Evolutionary conservation across 495 filamentous ascomycete species (phyloP), one percentile per base, ranked within the genome.

Genomic region (Parachaetomium inaequale): DNA sequence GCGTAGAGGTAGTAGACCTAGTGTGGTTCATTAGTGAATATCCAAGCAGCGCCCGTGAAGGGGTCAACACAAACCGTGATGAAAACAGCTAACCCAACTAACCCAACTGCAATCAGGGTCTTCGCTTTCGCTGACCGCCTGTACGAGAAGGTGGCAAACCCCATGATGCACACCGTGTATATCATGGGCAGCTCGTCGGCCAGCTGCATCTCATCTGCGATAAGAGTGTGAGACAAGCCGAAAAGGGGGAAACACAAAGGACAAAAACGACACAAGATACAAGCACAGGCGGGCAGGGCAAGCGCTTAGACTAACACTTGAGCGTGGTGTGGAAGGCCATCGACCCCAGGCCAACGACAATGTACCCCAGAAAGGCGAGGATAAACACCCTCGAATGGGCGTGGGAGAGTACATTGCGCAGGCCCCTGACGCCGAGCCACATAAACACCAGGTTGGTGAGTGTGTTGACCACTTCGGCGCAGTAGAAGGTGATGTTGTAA

Each of bases 161-260:
- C 87, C 59, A 77, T 76, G 88, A 96, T 95, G 65, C 89, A 95
- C 8, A 93, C 95, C 2, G 93, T 96, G 72, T 98, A 98, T 31
- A 98, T 96, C 94, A 98, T 98, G 62, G 88, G 90, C 8, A 97
- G 82, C 75, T 98, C 94, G 69, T 98, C 94, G 36, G 97, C 88
- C 17, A 98, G 85, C 71, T 98, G 94, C 94, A 96, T 96, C 2
- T 92, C 91, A 75, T 98, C 92, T 96, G 72, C 58, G 55, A 38
- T 26, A 54, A 40, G 19, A 29, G 38, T 29, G 66, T 70, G 19
- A 68, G 65, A 42, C 57, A 58, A 19, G 42, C 19, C 5, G 42
- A 23, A 17, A 46, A 23, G n/a, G 26, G 45, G 54, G 17, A n/a
- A n/a, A 17, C 14, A 52, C 25, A 38, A 31, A 7, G 3, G 1